These are phyloP conservation scores for Venturia carpophila DNA, from an alignment of 2,329 filamentous ascomycete genomes.

Conservation along the genomic window DNA sequence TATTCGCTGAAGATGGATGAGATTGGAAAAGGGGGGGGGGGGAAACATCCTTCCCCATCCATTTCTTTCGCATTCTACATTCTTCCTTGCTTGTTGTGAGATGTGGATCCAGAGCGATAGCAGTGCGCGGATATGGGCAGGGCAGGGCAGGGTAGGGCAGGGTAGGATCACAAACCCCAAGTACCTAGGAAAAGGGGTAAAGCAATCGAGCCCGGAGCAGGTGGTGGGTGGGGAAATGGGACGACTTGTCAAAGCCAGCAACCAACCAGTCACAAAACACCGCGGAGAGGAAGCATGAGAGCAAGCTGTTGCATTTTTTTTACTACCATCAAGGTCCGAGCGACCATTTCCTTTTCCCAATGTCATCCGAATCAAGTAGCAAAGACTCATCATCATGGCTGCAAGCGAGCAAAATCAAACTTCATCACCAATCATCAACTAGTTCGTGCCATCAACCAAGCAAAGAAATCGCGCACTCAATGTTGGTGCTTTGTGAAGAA, in stretches of 20 bases:
- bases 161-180: no score
- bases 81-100: no score
- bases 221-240: background rate
- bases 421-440: background rate
- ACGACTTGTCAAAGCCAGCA: background rate
- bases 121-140: no score
- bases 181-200: no score
- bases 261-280: background rate
- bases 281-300: background rate
- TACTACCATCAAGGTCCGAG: background rate
- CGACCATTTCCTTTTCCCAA: background rate
- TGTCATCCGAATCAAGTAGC: background rate
- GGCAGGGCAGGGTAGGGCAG: no score
- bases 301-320: background rate
- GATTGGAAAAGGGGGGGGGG: no score
- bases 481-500: background rate
- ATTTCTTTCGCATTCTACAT: no score
- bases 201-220: no score
- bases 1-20: no score
- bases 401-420: slow-evolving; percentile 3
- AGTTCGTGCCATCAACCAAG: background rate
- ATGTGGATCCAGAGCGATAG: background rate
- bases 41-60: no score
- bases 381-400: background rate
- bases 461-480: slow-evolving; percentile 1